Base-by-base conservation (phyloP, 2,329 filamentous ascomycete species). In the Sphaerulina vaccinii region DNA sequence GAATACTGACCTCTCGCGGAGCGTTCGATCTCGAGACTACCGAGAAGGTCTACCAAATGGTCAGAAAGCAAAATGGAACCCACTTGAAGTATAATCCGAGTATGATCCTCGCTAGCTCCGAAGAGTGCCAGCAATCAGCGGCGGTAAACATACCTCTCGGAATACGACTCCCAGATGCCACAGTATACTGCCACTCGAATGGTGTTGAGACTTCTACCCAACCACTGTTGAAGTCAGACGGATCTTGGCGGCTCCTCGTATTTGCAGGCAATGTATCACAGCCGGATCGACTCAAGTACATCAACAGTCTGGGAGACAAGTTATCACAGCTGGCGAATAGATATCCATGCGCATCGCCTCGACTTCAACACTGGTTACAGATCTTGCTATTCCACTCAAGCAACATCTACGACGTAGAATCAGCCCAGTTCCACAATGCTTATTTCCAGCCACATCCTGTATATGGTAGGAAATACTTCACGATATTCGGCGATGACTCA, bases 211-310 rank as follows among this genome's bases (percentile, higher is more conserved):
- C 29, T 32, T n/a, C 32, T 36, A 6, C 55, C 21, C 38, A 59
- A 7, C 23, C 54, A 11, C 51, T 61, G n/a, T 50, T 54, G 2
- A 50, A 39, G 15, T 37, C 37, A 10, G 54, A 59, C 24, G 59
- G 58, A 3, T 19, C 24, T 16, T 62, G 59, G 59, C 44, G 58
- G 22, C 23, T 62, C 10, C 38, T 60, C 24, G 46, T 59, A 21
- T 62, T 62, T 35, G 49, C 51, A 9, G 57, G 57, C 1, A 42
- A 55, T 29, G 15, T 57, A n/a, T 19, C 42, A 9, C 16, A 55
- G 5, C n/a, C 11, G 11, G 2, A 16, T 2, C 44, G 42, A 11
- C 33, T 52, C 9, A n/a, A 21, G 13, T 43, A 24, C 11, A 23
- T 45, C 23, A 49, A 55, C 38, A 21, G 11, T 13, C 9, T 51